These are phyloP conservation scores for Turritis glabra DNA, from an alignment of 345 rosid genomes.

Conservation along the genomic window DNA sequence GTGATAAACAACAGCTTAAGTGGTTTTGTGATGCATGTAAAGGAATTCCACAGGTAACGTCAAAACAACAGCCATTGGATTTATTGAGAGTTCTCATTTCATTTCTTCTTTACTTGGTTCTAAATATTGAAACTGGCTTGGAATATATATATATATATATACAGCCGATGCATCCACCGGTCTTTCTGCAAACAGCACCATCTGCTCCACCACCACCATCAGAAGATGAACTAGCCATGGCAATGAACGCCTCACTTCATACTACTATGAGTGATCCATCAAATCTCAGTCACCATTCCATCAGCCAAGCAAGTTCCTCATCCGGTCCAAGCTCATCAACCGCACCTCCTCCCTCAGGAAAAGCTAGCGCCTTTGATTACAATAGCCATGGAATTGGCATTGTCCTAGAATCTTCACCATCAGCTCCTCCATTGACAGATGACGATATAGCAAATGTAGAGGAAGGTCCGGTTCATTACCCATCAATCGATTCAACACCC, in stretches of 20 bases:
- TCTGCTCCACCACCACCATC: slow-evolving; percentile 68
- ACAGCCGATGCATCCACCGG: slow-evolving; percentile 72
- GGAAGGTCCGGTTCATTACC: slow-evolving; percentile 78
- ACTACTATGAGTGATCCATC: slow-evolving; percentile 48
- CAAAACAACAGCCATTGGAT: neutral
- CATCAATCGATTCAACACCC: slow-evolving; percentile 66
- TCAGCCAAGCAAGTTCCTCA: slow-evolving; percentile 52
- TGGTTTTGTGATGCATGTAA: slow-evolving; percentile 94
- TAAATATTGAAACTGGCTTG: slow-evolving; percentile 7
- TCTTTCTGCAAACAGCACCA: slow-evolving; percentile 61
- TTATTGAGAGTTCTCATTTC: neutral
- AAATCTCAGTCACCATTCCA: slow-evolving; percentile 35
- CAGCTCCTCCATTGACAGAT: slow-evolving; percentile 59
- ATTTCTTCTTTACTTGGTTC: neutral
- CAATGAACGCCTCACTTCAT: slow-evolving; percentile 77
- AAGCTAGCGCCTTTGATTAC: slow-evolving; percentile 36
- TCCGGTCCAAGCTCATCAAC: slow-evolving; percentile 38
- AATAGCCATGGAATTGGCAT: slow-evolving; percentile 33
- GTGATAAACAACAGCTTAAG: slow-evolving; percentile 74
- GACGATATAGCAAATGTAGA: slow-evolving; percentile 43
- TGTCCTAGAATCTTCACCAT: slow-evolving; percentile 48
- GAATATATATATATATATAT: slow-evolving; percentile 21
- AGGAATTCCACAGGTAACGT: slow-evolving; percentile 85
- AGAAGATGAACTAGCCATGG: slow-evolving; percentile 73
- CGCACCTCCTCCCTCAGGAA: slow-evolving; percentile 40